Percentiles rank a stretch among this genome's conserved stretches.
These are phyloP conservation scores for Barnettozyma californica DNA, from an alignment of 805 yeast genomes.

Conservation along the genomic window DNA sequence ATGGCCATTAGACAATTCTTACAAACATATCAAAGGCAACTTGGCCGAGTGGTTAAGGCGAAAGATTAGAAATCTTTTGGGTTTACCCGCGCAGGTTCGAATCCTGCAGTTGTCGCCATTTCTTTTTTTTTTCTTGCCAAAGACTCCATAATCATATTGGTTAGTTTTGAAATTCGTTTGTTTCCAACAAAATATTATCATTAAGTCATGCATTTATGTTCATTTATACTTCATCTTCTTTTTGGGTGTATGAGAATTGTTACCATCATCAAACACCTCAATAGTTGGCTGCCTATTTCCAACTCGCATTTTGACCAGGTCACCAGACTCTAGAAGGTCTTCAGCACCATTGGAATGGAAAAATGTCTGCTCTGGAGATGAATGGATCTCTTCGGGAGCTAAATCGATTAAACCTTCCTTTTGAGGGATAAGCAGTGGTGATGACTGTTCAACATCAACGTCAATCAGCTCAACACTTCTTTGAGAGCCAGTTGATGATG, in stretches of 20 bases:
- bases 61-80: constrained; percentile 57
- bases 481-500: neutral
- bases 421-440: neutral
- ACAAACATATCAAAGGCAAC: constrained; percentile 27
- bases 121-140: too few relatives aligned
- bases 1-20: too few relatives aligned
- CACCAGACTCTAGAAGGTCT: neutral
- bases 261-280: neutral
- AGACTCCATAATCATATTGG: too few relatives aligned
- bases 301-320: neutral
- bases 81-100: constrained; percentile 64
- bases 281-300: neutral
- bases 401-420: too few relatives aligned
- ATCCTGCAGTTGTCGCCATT: constrained; percentile 65
- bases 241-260: neutral
- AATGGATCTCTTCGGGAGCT: neutral
- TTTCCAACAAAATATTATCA: neutral
- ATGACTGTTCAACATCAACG: neutral
- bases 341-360: neutral
- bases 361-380: neutral
- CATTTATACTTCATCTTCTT: neutral
- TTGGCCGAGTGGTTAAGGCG: constrained; percentile 69
- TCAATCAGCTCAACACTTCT: neutral
- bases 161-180: too few relatives aligned
- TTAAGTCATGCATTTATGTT: neutral